Evolutionary conservation across 2,329 filamentous ascomycete species (phyloP), one percentile per base, ranked within the genome.

Genomic region (Stromatinia cepivora): DNA sequence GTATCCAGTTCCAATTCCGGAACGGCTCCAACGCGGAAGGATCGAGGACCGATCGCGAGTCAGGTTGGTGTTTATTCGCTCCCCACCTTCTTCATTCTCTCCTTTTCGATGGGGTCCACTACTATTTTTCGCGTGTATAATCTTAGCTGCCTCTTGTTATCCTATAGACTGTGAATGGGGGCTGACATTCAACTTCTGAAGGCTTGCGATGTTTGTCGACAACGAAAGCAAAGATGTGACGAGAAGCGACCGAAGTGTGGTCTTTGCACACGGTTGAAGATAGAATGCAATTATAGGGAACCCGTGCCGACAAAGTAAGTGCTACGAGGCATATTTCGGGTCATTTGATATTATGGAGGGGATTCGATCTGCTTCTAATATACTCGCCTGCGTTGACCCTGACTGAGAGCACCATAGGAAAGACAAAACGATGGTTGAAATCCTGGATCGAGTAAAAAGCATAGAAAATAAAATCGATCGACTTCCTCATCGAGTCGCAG

Each of bases 211-310:
- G 87, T 83, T 42, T 88, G 86, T 77, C 83, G 86, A 62, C 79
- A 77, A 64, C 85, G 87, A 73, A 90, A 90, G 78, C 87, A 88
- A 73, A 87, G 85, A 80, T 90, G 88, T 78, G 87, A 89, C 76
- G 87, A 90, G 76, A 81, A 83, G 74, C 81, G 86, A 68, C 87
- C 87, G 25, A 87, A 86, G 77, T 90, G 88, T 76, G 81, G 84
- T 69, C 84, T 85, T 22, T 90, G 87, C 77, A 80, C 83, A 70
- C 83, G 84, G 71, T 83, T 87, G 74, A 83, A 84, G 74, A 81
- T 87, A 71, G 84, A 86, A 52, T 90, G 88, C 77, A 81, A 82
- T 71, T 90, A 90, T 76, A 81, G 86, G 73, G 86, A 88, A 72
- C 85, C 86, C 36, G 83, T 84, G 73, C 86, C 86, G 48, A 89